These are phyloP conservation scores for Eimeria maxima DNA, from an alignment of 169 alveolate genomes.

Conservation along the genomic window DNA sequence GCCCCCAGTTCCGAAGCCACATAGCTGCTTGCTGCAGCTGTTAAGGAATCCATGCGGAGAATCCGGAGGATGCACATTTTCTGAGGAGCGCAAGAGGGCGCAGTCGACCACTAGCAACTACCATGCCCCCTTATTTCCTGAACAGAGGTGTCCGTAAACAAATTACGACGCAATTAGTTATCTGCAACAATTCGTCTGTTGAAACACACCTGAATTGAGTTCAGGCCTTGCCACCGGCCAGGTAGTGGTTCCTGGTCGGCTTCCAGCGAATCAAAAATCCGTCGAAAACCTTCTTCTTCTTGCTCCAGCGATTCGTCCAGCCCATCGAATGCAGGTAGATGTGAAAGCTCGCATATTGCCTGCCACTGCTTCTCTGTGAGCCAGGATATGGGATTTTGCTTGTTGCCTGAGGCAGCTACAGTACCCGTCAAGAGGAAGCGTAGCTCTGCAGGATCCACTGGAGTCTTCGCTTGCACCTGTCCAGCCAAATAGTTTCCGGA, in stretches of 20 bases:
- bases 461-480: constrained; percentile 77
- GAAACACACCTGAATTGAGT: constrained; percentile 83
- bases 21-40: constrained; percentile 92
- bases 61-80: constrained; percentile 93
- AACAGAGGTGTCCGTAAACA: neutral
- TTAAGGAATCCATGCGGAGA: constrained; percentile 93
- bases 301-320: constrained; percentile 90
- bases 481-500: neutral
- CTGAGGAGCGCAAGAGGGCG: constrained; percentile 84
- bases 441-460: constrained; percentile 93
- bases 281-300: constrained; percentile 89
- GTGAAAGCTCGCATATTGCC: constrained; percentile 91
- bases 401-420: constrained; percentile 91
- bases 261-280: constrained; percentile 93
- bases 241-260: constrained; percentile 95
- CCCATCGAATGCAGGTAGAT: constrained; percentile 92
- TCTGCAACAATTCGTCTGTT: constrained; percentile 73
- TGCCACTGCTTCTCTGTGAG: constrained; percentile 95
- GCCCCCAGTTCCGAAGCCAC: constrained; percentile 93
- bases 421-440: constrained; percentile 96
- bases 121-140: neutral
- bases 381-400: constrained; percentile 94
- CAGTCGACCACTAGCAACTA: neutral
- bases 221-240: constrained; percentile 92
- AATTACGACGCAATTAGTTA: neutral